Conservation (phyloP, 768 basidiomycete species). For the Terana coerulea region DNA sequence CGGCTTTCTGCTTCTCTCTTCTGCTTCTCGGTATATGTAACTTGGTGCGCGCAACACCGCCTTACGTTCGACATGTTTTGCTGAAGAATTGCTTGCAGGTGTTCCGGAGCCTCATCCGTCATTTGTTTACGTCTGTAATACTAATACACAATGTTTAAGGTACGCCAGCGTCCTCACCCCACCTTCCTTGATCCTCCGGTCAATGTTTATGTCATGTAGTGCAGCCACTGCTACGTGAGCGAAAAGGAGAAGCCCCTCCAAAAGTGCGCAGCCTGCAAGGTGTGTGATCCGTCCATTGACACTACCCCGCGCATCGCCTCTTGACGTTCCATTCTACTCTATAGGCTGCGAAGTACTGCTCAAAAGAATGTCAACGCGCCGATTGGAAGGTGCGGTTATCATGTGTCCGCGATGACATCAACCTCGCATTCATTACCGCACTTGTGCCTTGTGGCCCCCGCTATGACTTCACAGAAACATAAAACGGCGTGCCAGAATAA, state of each 20-base stretch:
- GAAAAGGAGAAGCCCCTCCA: constrained; percentile 14
- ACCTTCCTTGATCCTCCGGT: background rate
- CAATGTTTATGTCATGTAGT: constrained; percentile 7
- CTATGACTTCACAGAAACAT: constrained; percentile 16
- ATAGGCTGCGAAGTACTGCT: constrained; percentile 20
- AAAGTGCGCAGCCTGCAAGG: constrained; percentile 16
- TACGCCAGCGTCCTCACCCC: background rate
- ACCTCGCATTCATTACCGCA: background rate
- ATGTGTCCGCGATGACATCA: background rate
- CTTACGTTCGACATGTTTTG: too few relatives aligned
- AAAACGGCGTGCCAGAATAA: constrained; percentile 19
- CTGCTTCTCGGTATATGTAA: background rate
- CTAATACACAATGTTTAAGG: background rate
- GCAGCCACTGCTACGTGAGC: constrained; percentile 15
- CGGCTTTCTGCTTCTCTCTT: background rate
- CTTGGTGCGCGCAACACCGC: too few relatives aligned
- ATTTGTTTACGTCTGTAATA: constrained; percentile 1
- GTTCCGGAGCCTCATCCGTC: too few relatives aligned
- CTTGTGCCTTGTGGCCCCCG: background rate
- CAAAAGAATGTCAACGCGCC: constrained; percentile 22
- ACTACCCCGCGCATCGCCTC: too few relatives aligned
- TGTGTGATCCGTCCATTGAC: background rate
- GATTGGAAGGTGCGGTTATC: constrained; percentile 21
- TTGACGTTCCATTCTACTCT: too few relatives aligned
- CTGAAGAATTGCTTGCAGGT: too few relatives aligned